Evolutionary conservation across 305 asterid species (phyloP), one percentile per base, ranked within the genome.

Genomic region (Striga hermonthica): DNA sequence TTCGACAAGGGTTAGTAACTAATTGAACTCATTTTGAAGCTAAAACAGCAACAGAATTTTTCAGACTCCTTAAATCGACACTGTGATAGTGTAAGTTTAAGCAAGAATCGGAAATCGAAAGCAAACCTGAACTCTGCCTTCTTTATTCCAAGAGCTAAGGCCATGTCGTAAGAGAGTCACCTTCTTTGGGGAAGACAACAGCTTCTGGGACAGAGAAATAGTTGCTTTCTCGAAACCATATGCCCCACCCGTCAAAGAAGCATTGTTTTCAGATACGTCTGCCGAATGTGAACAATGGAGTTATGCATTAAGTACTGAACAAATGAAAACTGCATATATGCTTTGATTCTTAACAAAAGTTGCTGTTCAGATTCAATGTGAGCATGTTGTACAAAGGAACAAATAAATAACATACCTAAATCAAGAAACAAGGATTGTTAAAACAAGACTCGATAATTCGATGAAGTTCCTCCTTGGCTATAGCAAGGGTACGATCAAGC

Each of bases 121-220:
- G 76, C 83, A 69, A 73, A 83, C 93, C 95, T 86, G 94, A 76
- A 85, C 82, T 79, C 94, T 78, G 74, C 89, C 74, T 82, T 88
- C 82, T 54, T 57, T 67, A 66, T 78, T 75, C 90, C 89, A 85
- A 69, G 96, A 61, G 83, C 86, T 83, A 41, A 76, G 86, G 53
- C 91, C 89, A 71, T 86, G 94, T 7, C 93, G 75, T 44, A 88
- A 78, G 40, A 88, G 71, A 28, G 96, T 88, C 38, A 88, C 85
- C 79, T 86, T 88, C 84, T 88, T 74, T 3, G 91, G 85, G 16
- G 87, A 78, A 77, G 84, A 81, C 69, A 85, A 59, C 72, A 68
- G 22, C 54, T 78, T 88, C 62, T 74, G 77, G 56, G 91, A 70
- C 36, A 86, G 84, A 9, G 89, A 84, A 44, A 80, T 84, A 3